A percentile compares a stretch with the other conserved stretches of the same genome.
Evolutionary conservation across 345 rosid species (phyloP).

Genomic region (Rhizophora apiculata): DNA sequence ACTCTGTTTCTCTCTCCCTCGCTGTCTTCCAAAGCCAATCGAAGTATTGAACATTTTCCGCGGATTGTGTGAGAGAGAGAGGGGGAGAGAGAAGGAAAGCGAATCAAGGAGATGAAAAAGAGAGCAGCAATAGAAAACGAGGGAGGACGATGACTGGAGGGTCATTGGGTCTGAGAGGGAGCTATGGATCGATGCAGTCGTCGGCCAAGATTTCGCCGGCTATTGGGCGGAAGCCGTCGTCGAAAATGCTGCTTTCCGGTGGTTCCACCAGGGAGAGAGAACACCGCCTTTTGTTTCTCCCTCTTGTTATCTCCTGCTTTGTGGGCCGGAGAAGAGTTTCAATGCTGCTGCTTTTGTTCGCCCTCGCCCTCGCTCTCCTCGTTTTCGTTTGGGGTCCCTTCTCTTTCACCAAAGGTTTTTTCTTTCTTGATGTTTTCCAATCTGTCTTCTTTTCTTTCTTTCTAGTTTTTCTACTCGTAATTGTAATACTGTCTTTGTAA

Average conservation of each 20-base stretch:
- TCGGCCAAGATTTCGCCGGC: slow-evolving; percentile 22
- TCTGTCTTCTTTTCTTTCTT: background rate
- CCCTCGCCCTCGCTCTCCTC: slow-evolving; percentile 63
- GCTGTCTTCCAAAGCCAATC: too few species aligned
- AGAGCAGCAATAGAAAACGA: too few species aligned
- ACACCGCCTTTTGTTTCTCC: slow-evolving; percentile 26
- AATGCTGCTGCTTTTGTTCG: slow-evolving; percentile 63
- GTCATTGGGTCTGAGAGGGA: slow-evolving; percentile 63
- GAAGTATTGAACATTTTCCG: too few species aligned
- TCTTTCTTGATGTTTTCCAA: background rate
- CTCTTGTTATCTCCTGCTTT: slow-evolving; percentile 45
- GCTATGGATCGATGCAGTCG: slow-evolving; percentile 55
- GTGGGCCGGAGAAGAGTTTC: slow-evolving; percentile 57
- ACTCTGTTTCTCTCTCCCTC: too few species aligned
- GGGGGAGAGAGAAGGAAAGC: too few species aligned
- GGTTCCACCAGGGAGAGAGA: slow-evolving; percentile 71
- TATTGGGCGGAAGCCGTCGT: slow-evolving; percentile 30
- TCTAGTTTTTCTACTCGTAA: background rate
- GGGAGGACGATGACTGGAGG: slow-evolving; percentile 71
- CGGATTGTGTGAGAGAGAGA: too few species aligned
- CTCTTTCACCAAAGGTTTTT: slow-evolving; percentile 61
- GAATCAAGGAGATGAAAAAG: too few species aligned
- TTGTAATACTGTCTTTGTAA: background rate
- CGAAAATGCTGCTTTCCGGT: slow-evolving; percentile 41
- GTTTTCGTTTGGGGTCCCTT: slow-evolving; percentile 70